Conservation (phyloP, 352 stramenopile species). For the Globisporangium nagaii region DNA sequence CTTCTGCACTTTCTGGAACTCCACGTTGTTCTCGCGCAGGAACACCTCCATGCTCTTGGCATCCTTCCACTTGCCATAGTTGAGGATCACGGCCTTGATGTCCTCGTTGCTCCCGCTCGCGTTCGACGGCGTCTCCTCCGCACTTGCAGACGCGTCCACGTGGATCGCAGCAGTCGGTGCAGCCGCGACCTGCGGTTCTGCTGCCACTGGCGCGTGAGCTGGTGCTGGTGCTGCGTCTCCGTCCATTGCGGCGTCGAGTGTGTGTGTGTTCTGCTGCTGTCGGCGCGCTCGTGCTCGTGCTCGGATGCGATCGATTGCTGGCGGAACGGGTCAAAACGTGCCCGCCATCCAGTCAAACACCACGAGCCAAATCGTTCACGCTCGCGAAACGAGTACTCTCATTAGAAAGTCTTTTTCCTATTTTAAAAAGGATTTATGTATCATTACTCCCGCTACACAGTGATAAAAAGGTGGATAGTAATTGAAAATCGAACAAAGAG, state of each 20-base stretch:
- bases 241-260: no score
- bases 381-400: no score
- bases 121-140: conserved; percentile 1
- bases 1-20: conserved; percentile 77
- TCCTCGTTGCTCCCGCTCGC: conserved; percentile 39
- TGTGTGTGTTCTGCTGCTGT: not conserved
- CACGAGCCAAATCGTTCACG: no score
- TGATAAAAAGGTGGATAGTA: no score
- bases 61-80: conserved; percentile 87
- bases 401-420: no score
- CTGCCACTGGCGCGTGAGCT: not conserved
- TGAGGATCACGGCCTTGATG: conserved; percentile 82
- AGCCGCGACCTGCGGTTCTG: not conserved
- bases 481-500: no score
- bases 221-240: not conserved
- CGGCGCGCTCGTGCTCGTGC: no score
- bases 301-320: no score
- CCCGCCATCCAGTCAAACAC: no score
- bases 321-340: no score
- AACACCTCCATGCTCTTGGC: conserved; percentile 54
- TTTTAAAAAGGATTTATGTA: no score
- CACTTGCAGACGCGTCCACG: not conserved
- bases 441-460: no score
- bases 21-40: conserved; percentile 37
- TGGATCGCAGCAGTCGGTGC: not conserved